These are phyloP conservation scores for Fistulifera pelliculosa DNA, from an alignment of 108 stramenopile genomes.

Conservation along the genomic window DNA sequence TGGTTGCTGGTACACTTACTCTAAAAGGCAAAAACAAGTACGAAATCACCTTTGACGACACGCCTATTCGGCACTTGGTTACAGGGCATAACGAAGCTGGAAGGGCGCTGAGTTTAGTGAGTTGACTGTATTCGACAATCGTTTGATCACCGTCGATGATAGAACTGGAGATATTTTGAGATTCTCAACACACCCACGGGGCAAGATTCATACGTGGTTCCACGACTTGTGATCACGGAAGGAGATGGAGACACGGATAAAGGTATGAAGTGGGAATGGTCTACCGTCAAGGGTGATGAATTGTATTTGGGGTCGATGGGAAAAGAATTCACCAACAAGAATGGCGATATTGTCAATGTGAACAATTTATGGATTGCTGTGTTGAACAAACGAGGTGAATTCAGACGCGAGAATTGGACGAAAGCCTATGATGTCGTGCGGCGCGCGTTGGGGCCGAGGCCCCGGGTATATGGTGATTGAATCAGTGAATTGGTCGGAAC, in stretches of 20 bases:
- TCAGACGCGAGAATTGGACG: conserved; percentile 74
- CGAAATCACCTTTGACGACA: conserved; percentile 38
- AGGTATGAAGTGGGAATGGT: conserved; percentile 96
- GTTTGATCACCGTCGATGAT: conserved; percentile 87
- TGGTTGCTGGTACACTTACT: conserved; percentile 59
- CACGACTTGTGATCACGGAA: conserved; percentile 88
- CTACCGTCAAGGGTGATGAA: conserved; percentile 86
- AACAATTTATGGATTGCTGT: conserved; percentile 90
- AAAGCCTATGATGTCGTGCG: conserved; percentile 77
- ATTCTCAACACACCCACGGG: conserved; percentile 58
- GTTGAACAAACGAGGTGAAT: conserved; percentile 58
- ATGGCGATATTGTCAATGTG: conserved; percentile 74
- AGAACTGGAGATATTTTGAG: conserved; percentile 94
- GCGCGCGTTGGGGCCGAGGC: conserved; percentile 47
- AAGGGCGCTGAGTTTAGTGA: conserved; percentile 92
- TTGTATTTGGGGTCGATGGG: conserved; percentile 89
- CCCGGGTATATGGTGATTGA: conserved; percentile 90
- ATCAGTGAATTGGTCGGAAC: conserved; percentile 80
- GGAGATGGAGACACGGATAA: conserved; percentile 91
- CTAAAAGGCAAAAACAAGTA: conserved; percentile 34
- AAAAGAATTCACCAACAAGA: conserved; percentile 81
- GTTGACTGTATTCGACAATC: conserved; percentile 72
- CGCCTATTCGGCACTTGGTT: conserved; percentile 35
- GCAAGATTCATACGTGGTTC: conserved; percentile 62
- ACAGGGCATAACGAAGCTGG: conserved; percentile 93